Conservation (phyloP, 352 stramenopile genomes). For the Pythium sukuiense region DNA sequence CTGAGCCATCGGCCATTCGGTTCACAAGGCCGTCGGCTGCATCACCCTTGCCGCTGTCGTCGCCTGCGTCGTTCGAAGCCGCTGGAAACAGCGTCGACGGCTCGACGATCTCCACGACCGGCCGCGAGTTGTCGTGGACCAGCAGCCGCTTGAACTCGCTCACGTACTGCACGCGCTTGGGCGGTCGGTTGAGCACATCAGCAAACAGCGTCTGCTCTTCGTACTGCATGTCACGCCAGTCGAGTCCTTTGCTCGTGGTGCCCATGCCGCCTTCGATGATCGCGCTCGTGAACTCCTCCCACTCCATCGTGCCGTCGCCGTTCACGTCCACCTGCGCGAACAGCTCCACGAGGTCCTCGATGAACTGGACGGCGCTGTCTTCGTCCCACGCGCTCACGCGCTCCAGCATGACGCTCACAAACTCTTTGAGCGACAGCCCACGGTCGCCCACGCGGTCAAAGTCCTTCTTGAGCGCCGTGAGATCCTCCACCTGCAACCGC, state of each 20-base stretch:
- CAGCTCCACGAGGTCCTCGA: slow-evolving; percentile 75
- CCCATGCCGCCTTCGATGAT: slow-evolving; percentile 84
- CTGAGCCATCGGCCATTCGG: slow-evolving; percentile 5
- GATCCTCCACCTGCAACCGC: slow-evolving; percentile 65
- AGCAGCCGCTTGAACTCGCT: slow-evolving; percentile 60
- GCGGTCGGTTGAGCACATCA: slow-evolving; percentile 56
- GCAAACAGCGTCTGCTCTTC: slow-evolving; percentile 60
- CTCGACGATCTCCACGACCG: slow-evolving; percentile 69
- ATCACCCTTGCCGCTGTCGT: slow-evolving; percentile 3
- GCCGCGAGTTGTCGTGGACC: slow-evolving; percentile 60
- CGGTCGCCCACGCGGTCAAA: slow-evolving; percentile 54
- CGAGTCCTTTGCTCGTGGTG: slow-evolving; percentile 34
- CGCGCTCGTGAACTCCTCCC: slow-evolving; percentile 82
- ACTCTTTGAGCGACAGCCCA: slow-evolving; percentile 57
- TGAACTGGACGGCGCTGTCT: slow-evolving; percentile 54
- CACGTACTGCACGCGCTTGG: slow-evolving; percentile 57
- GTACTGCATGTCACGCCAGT: slow-evolving; percentile 71
- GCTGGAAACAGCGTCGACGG: slow-evolving; percentile 40
- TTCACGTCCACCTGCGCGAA: slow-evolving; percentile 81
- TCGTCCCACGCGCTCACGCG: slow-evolving; percentile 55
- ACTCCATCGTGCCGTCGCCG: slow-evolving; percentile 76
- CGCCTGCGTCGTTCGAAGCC: slow-evolving; percentile 31
- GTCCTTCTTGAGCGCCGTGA: slow-evolving; percentile 61
- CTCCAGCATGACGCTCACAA: slow-evolving; percentile 75
- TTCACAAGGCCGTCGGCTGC: not conserved